These are phyloP conservation scores for Polysphondylium violaceum DNA, from an alignment of 78 protist species.

Conservation along the genomic window DNA sequence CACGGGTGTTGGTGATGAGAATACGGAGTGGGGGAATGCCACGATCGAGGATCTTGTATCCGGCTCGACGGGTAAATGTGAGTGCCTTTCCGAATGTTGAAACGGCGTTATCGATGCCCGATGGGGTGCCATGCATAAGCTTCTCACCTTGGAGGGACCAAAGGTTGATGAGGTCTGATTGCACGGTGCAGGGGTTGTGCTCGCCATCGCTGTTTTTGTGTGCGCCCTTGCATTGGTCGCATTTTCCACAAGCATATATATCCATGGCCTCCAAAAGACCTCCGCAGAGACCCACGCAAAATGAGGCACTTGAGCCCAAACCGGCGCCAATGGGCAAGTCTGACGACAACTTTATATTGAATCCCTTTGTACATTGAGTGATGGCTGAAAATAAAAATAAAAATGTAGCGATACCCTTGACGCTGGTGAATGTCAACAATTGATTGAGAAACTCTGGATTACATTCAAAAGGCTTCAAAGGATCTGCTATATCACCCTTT, in stretches of 20 bases:
- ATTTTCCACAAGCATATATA: conserved; percentile 57
- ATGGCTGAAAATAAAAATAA: conserved; percentile 55
- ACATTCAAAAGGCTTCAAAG: conserved; percentile 56
- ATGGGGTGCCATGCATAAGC: conserved; percentile 86
- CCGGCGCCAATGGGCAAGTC: conserved; percentile 88
- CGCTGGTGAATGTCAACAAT: neutral
- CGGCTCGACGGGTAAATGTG: conserved; percentile 54
- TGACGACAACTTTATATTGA: conserved; percentile 23
- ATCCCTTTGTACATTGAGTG: conserved; percentile 20
- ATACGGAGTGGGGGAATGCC: conserved; percentile 61
- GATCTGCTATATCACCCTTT: conserved; percentile 29
- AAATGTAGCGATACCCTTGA: conserved; percentile 57
- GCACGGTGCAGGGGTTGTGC: neutral
- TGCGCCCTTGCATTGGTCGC: conserved; percentile 10
- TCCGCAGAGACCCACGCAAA: conserved; percentile 77
- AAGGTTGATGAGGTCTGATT: conserved; percentile 54
- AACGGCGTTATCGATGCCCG: conserved; percentile 86
- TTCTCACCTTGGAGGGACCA: conserved; percentile 77
- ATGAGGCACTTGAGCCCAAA: conserved; percentile 88
- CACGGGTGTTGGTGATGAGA: conserved; percentile 42
- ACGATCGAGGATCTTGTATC: conserved; percentile 19
- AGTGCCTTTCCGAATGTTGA: conserved; percentile 76
- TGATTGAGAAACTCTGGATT: conserved; percentile 22
- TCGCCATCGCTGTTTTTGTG: neutral
- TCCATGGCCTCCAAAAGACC: conserved; percentile 57